Percentiles rank a stretch among this genome's conserved stretches.
Evolutionary conservation across 176 grass and related monocot species (phyloP).

Genomic region (Rhynchospora tenuis): DNA sequence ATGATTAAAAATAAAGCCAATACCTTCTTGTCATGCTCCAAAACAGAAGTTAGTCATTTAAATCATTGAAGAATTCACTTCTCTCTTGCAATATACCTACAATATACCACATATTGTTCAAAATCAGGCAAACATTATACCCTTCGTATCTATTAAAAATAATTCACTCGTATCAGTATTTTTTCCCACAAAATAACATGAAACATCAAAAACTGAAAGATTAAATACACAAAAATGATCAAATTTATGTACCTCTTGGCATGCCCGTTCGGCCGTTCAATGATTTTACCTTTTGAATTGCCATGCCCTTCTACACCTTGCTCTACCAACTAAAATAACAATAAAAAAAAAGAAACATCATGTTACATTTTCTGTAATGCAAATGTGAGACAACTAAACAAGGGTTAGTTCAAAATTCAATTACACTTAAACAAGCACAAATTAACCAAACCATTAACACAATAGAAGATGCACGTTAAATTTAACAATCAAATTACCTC

Average conservation of each 20-base stretch:
- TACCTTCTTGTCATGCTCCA: too few relatives aligned
- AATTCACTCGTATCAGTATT: neutral
- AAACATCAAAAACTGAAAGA: neutral
- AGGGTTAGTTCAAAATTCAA: neutral
- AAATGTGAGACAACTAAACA: neutral
- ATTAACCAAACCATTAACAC: neutral
- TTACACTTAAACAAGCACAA: neutral
- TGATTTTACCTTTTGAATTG: constrained; percentile 87
- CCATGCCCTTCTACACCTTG: constrained; percentile 90
- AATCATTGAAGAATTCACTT: too few relatives aligned
- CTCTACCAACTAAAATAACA: constrained; percentile 78
- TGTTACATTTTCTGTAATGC: neutral
- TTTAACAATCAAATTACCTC: constrained; percentile 37
- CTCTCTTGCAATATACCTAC: too few relatives aligned
- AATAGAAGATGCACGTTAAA: neutral
- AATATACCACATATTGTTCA: too few relatives aligned
- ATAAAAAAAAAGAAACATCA: neutral
- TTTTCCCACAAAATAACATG: neutral
- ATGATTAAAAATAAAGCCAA: too few relatives aligned
- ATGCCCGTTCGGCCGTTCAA: constrained; percentile 83
- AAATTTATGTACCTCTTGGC: constrained; percentile 61
- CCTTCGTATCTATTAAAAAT: too few relatives aligned
- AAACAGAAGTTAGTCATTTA: too few relatives aligned
- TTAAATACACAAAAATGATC: neutral
- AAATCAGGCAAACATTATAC: too few relatives aligned